Evolutionary conservation across 2,329 filamentous ascomycete species (phyloP), one percentile per base, ranked within the genome.

Genomic region (Fusarium marasasianum): DNA sequence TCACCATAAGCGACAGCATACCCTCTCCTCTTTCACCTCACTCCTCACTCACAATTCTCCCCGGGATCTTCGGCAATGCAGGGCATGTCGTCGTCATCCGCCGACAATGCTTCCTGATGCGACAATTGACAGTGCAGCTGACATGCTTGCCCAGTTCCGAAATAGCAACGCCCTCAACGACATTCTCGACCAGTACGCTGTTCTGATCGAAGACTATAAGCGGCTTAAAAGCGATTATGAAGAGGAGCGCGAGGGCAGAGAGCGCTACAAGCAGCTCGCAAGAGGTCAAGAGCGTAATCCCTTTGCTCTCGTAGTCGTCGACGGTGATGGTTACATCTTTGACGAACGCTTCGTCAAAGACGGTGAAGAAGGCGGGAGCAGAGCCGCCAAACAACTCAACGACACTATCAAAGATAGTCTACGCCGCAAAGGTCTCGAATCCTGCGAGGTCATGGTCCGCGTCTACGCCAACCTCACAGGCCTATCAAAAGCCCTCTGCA

Each of bases 241-340:
- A 71, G 87, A 90, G 70, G 87, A 88, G 69, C 85, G 87, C 45
- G 87, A 88, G 55, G 80, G 83, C 0, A 82, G 87, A 8, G 87
- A 90, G 67, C 85, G 85, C 47, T 90, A 89, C 81, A 90, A 90
- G 76, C 84, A 86, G 74, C 78, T 87, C 63, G 85, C 86, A 10
- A 82, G 83, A 58, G 83, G 82, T 18, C 82, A 85, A 72, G 85
- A 88, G 31, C 85, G 87, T 26, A 88, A 88, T 69, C 86, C 89
- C 0, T 92, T 91, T 73, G 88, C 89, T 3, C 82, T 92, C 5
- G 86, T 92, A 12, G 81, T 92, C 1, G 81, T 92, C 18, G 90
- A 92, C 64, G 90, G 89, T 26, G 89, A 92, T 79, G 88, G 88
- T 54, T 91, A 91, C 63, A 69, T 79, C 56, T 84, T 90, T 76